A percentile compares a stretch with the other conserved stretches of the same genome.
Evolutionary conservation across 495 filamentous ascomycete species (phyloP).

Genomic region (Chaetomium tenue): DNA sequence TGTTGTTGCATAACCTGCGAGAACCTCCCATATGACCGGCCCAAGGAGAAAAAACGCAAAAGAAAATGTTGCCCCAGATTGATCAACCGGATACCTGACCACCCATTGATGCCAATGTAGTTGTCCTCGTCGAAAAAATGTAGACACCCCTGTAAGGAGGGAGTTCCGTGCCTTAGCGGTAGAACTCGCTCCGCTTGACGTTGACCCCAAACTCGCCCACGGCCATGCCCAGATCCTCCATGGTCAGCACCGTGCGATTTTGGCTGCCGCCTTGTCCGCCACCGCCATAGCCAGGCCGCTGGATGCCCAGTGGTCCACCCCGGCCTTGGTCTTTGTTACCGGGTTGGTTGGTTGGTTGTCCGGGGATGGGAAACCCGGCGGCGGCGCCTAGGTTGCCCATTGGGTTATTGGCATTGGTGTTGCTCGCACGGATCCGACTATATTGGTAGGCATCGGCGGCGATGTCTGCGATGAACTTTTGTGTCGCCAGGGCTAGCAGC

Average conservation of each 20-base stretch:
- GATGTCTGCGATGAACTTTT: slow-evolving; percentile 97
- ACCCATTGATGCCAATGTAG: not conserved
- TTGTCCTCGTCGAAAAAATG: not conserved
- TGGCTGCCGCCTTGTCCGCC: slow-evolving; percentile 87
- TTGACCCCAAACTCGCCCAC: slow-evolving; percentile 97
- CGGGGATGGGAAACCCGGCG: slow-evolving; percentile 65
- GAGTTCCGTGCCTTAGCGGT: slow-evolving; percentile 55
- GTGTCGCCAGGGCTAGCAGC: slow-evolving; percentile 89
- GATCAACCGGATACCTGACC: not conserved
- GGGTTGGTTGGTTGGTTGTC: slow-evolving; percentile 52
- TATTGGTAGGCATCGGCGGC: slow-evolving; percentile 98
- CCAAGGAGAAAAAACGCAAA: not conserved
- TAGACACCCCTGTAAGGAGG: not conserved
- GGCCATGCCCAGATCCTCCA: slow-evolving; percentile 98
- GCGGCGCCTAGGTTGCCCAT: slow-evolving; percentile 83
- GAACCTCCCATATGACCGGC: not conserved
- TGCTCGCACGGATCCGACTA: slow-evolving; percentile 86
- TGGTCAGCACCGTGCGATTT: slow-evolving; percentile 91
- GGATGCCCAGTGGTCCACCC: slow-evolving; percentile 74
- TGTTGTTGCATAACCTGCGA: not conserved
- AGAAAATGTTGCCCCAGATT: not conserved
- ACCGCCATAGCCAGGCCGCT: slow-evolving; percentile 87
- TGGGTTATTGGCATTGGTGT: slow-evolving; percentile 80
- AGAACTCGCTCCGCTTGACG: slow-evolving; percentile 95
- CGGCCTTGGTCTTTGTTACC: slow-evolving; percentile 58